Evolutionary conservation across 225 moss, liverwort and hornwort genomes (phyloP).

Genomic region (Polytrichum commune): DNA sequence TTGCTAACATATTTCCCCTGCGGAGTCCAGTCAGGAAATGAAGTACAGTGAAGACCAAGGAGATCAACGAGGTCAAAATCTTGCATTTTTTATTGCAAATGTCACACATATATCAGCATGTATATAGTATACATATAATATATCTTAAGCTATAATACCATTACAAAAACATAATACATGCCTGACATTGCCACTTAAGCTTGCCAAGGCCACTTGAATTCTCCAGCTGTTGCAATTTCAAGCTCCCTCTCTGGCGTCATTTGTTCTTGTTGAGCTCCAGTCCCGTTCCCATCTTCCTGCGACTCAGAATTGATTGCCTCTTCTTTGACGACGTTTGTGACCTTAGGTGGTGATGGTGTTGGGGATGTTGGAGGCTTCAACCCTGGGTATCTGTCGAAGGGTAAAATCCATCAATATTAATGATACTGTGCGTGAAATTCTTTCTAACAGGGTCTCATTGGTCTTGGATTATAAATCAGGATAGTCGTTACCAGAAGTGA

Average conservation of each 20-base stretch:
- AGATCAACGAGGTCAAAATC: too few relatives aligned
- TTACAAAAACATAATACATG: neutral
- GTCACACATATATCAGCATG: neutral
- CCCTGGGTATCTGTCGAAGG: constrained; percentile 13
- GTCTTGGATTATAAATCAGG: too few relatives aligned
- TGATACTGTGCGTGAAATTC: too few relatives aligned
- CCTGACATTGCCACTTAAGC: constrained; percentile 4
- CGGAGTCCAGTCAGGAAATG: too few relatives aligned
- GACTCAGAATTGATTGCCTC: neutral
- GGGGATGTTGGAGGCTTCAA: constrained; percentile 29
- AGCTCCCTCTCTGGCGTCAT: neutral
- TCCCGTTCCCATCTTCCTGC: neutral
- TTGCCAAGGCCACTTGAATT: constrained; percentile 21
- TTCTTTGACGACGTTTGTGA: neutral
- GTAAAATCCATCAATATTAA: too few relatives aligned
- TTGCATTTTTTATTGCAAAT: neutral
- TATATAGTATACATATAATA: neutral
- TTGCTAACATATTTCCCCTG: too few relatives aligned
- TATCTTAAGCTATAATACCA: neutral
- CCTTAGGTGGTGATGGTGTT: constrained; percentile 20
- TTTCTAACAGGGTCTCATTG: too few relatives aligned
- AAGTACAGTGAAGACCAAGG: too few relatives aligned
- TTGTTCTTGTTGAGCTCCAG: neutral
- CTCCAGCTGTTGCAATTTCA: neutral
- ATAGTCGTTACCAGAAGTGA: too few relatives aligned